A percentile compares a stretch with the other conserved stretches of the same genome.
phyloP scores from a whole-genome alignment of 805 yeast genomes.

The Yamadazyma sp. region DNA sequence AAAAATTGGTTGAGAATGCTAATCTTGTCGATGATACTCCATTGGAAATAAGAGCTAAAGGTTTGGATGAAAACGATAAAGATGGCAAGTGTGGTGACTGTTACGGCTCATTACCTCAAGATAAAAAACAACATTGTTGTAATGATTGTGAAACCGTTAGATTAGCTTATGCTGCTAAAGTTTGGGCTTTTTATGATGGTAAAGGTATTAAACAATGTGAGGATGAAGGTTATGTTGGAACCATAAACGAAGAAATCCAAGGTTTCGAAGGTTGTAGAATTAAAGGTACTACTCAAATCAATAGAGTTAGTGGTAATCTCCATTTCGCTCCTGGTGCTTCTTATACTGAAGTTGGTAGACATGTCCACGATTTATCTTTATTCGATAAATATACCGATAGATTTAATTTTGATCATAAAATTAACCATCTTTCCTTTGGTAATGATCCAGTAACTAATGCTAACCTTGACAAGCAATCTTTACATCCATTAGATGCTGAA shows the following conservation, averaged over 20 bases:
- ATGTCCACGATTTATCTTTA: conserved; percentile 81
- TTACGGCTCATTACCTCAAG: conserved; percentile 76
- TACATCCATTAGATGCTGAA: conserved; percentile 68
- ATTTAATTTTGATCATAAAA: conserved; percentile 72
- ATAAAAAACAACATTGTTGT: conserved; percentile 61
- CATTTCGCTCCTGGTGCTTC: conserved; percentile 97
- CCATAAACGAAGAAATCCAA: conserved; percentile 51
- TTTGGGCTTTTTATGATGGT: conserved; percentile 93
- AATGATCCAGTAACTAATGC: conserved; percentile 41
- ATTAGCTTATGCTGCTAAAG: conserved; percentile 68
- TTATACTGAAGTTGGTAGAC: conserved; percentile 54
- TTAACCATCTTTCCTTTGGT: conserved; percentile 85
- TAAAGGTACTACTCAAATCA: conserved; percentile 72
- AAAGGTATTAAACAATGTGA: conserved; percentile 86
- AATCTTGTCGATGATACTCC: conserved; percentile 22
- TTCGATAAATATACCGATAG: conserved; percentile 53
- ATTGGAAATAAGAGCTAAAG: conserved; percentile 29
- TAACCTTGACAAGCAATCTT: conserved; percentile 27
- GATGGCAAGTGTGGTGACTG: conserved; percentile 78
- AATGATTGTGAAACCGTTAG: conserved; percentile 81
- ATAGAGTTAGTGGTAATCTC: conserved; percentile 83
- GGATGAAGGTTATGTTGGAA: conserved; percentile 75
- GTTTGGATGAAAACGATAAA: conserved; percentile 25
- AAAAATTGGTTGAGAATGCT: conserved; percentile 26
- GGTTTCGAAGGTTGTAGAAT: conserved; percentile 81